Conservation (phyloP, 306 rosid species). For the Canavalia ensiformis region DNA sequence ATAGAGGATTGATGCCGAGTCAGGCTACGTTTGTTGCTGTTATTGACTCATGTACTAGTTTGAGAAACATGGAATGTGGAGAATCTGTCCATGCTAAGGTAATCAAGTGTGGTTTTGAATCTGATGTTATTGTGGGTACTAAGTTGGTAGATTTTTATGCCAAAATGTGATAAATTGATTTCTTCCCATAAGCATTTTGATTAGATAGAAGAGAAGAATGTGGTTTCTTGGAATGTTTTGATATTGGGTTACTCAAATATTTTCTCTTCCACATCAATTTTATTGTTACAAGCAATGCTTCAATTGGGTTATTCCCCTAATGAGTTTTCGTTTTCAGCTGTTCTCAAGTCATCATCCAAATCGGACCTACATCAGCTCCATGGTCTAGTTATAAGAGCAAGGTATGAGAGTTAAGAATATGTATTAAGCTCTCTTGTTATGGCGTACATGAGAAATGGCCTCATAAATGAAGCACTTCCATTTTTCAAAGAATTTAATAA, state of each 20-base stretch:
- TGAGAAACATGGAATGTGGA: conserved; percentile 55
- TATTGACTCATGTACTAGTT: conserved; percentile 55
- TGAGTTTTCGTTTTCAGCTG: conserved; percentile 72
- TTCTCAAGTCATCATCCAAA: conserved; percentile 63
- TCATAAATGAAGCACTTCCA: conserved; percentile 61
- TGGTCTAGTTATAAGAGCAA: conserved; percentile 69
- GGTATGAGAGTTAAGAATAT: conserved; percentile 66
- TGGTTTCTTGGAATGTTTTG: conserved; percentile 81
- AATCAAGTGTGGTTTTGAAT: conserved; percentile 63
- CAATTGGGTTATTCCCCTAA: conserved; percentile 63
- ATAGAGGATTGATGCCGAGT: conserved; percentile 59
- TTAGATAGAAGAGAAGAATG: conserved; percentile 66
- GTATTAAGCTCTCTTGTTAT: conserved; percentile 70
- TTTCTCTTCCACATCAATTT: conserved; percentile 49
- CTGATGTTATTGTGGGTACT: conserved; percentile 74
- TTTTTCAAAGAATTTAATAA: conserved; percentile 53
- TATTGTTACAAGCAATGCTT: conserved; percentile 71
- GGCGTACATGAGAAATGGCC: conserved; percentile 70
- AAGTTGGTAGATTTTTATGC: conserved; percentile 65
- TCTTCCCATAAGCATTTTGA: conserved; percentile 66
- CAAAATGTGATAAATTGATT: conserved; percentile 54
- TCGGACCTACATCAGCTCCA: conserved; percentile 71
- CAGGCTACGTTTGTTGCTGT: conserved; percentile 70
- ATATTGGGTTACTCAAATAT: conserved; percentile 70
- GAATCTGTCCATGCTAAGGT: conserved; percentile 67